Conservation (phyloP, 768 basidiomycete species). For the Leucosporidium scottii region DNA sequence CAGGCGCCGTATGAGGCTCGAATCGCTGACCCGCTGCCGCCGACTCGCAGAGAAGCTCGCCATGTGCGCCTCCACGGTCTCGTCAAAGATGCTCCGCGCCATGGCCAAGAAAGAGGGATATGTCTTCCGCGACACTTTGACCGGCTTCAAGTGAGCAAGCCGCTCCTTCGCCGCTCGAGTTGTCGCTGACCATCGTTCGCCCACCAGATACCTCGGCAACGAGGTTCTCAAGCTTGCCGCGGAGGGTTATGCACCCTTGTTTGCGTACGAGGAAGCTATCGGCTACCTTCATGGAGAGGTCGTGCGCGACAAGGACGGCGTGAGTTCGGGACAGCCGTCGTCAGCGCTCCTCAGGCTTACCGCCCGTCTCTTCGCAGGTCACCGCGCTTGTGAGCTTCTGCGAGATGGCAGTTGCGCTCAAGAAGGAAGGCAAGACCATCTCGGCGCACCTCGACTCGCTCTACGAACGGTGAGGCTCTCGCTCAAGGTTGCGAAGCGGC, state of each 20-base stretch:
- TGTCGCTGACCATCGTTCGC: too few relatives aligned
- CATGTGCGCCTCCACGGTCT: conserved; percentile 83
- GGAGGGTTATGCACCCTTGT: conserved; percentile 64
- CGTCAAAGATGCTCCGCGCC: conserved; percentile 76
- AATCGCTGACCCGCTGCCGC: neutral
- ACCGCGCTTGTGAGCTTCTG: conserved; percentile 34
- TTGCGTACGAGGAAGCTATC: conserved; percentile 88
- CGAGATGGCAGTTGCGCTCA: conserved; percentile 48
- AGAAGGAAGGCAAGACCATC: conserved; percentile 52
- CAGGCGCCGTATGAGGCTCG: too few relatives aligned
- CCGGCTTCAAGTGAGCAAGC: conserved; percentile 72
- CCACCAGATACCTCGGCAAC: conserved; percentile 55
- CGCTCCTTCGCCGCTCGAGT: neutral
- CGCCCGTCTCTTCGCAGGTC: conserved; percentile 11
- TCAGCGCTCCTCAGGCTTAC: neutral
- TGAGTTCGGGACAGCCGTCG: conserved; percentile 49
- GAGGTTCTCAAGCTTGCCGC: conserved; percentile 59
- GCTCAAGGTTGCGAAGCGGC: neutral
- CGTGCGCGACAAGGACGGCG: conserved; percentile 78
- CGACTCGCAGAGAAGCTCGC: conserved; percentile 53
- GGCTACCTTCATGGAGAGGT: conserved; percentile 71
- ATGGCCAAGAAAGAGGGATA: conserved; percentile 73
- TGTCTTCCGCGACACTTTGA: conserved; percentile 75
- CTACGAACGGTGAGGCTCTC: conserved; percentile 34
- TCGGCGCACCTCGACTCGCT: conserved; percentile 52